Evolutionary conservation across 352 stramenopile species (phyloP), one percentile per base, ranked within the genome.

Genomic region (Phytophthora podocarpi): DNA sequence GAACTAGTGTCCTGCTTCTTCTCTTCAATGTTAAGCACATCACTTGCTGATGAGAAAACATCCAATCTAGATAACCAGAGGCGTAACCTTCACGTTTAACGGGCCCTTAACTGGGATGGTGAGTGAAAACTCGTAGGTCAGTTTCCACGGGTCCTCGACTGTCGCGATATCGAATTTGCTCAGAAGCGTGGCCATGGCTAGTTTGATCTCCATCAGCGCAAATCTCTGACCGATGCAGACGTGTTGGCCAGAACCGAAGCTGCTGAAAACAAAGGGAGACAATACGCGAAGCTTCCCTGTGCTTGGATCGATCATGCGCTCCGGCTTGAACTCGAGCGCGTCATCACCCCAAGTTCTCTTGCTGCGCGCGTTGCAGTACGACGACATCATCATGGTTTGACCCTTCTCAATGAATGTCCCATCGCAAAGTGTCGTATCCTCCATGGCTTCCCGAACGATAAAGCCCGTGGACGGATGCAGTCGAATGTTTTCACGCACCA

Each of bases 381-480:
- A 72, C 8, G 63, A 60, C 7, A 70, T 47, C 67, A 76, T 72
- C 7, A 70, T 8, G 3, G 57, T 64, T 23, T 62, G 51, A 6
- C 51, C 67, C 57, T 72, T 72, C 8, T 66, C 24, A 2, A 76
- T 47, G 11, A 70, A 64, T 3, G 57, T 76, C 4, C 57, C 67
- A 35, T 80, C 67, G 4, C 60, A 45, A 7, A 75, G 35, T 18
- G 58, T 75, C 27, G 73, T 73, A 46, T 72, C 51, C 9, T 68
- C 23, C 49, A 72, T 77, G 1, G 69, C 76, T 16, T 76, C 70
- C 18, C 80, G 80, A n/a, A 74, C 71, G n/a, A 84, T 79, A n/a
- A 81, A 73, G 5, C 67, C 70, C 8, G 89, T 80, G n/a, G 80
- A 75, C 28, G 84, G 82, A 48, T 82, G 82, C 7, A 95, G 59